Base-by-base conservation (phyloP, 345 rosid species). In the Salix koriyanagi region DNA sequence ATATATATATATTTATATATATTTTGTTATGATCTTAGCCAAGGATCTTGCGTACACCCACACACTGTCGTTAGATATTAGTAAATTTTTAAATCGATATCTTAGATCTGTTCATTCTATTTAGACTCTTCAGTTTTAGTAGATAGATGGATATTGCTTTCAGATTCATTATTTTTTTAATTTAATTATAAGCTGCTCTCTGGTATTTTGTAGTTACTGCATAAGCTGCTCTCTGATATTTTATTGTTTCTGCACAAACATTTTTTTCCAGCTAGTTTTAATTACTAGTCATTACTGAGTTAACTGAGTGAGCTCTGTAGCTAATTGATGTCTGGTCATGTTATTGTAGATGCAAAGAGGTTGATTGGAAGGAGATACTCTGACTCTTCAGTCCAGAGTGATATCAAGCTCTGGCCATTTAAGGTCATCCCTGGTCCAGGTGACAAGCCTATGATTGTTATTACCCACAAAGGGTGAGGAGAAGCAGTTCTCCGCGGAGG, bases 391-490 rank as follows among this genome's bases (percentile, higher is more conserved):
- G 83, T 80, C 4, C 80, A 80, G 70, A 50, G 77, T 48, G 83
- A 80, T 34, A 68, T 80, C 7, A 80, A 80, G 77, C 60, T 76
- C 11, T 80, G 83, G 83, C 83, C 83, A 1, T 80, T 80, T 70
- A 76, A 80, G 80, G 30, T 80, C 26, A 48, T 72, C 46, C 7
- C 83, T 15, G 83, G 83, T 19, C 54, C 83, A 14, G 83, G 70
- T 6, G 83, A 80, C 32, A 80, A 80, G 80, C 83, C 83, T 18
- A 80, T 80, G 83, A 80, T 80, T 44, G 44, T 48, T 14, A 77
- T 80, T 5, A 72, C 5, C 72, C 76, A 80, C 74, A 80, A 80
- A 80, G 65, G 83, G 80, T 9, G 83, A 80, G 61, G 77, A 80
- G 16, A 80, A 80, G 74, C 69, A 67, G 65, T 80, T 80, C 60